Percentiles rank a stretch among this genome's conserved stretches.
These are phyloP conservation scores for Globisporangium abappressorium DNA, from an alignment of 352 stramenopile genomes.

Conservation along the genomic window DNA sequence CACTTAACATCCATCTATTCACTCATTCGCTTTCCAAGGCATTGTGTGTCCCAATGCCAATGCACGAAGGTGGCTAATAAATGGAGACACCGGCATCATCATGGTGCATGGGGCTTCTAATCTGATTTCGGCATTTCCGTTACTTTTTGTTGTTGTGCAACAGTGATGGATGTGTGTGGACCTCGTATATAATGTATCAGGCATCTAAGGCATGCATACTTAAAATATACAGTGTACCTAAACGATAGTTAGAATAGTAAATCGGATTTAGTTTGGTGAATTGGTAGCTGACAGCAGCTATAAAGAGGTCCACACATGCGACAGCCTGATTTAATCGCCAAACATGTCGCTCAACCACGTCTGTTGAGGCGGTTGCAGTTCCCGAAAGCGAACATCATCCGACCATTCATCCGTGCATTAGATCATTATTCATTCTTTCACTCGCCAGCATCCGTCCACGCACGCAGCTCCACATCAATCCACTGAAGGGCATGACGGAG, in stretches of 20 bases:
- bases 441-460: background rate
- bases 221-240: background rate
- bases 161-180: background rate
- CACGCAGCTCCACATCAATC: background rate
- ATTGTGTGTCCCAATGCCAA: background rate
- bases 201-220: background rate
- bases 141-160: background rate
- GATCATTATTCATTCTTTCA: background rate
- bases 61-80: background rate
- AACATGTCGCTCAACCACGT: background rate
- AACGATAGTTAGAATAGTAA: background rate
- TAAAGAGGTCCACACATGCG: background rate
- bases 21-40: too few relatives aligned
- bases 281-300: background rate
- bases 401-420: background rate
- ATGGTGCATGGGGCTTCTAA: background rate
- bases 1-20: too few relatives aligned
- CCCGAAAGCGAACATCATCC: background rate
- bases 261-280: background rate
- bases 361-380: background rate
- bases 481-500: background rate
- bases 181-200: background rate
- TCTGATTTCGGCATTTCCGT: background rate
- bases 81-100: too few relatives aligned
- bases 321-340: background rate